These are phyloP conservation scores for Aspergillus arachidicola DNA, from an alignment of 2,329 filamentous ascomycete species.

Conservation along the genomic window DNA sequence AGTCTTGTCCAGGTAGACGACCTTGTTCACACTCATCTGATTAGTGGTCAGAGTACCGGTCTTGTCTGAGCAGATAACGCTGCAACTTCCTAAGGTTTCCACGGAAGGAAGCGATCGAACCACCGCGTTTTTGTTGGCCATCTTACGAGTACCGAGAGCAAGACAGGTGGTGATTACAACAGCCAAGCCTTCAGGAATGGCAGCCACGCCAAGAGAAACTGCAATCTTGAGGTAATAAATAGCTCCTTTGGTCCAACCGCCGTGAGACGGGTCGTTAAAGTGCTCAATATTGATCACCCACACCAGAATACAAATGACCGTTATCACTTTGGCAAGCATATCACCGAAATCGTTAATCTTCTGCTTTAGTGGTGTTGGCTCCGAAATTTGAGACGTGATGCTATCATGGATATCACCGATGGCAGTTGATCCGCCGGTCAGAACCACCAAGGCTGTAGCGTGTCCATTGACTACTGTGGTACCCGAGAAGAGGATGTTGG, in stretches of 20 bases:
- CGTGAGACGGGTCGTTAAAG: slow-evolving; percentile 92
- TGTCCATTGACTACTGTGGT: slow-evolving; percentile 95
- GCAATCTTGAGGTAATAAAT: slow-evolving; percentile 99
- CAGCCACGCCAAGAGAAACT: slow-evolving; percentile 94
- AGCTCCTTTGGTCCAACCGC: slow-evolving; percentile 91
- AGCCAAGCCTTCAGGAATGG: slow-evolving; percentile 94
- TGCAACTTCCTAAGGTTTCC: slow-evolving; percentile 97
- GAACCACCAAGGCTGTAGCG: slow-evolving; percentile 84
- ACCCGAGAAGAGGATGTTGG: slow-evolving; percentile 97
- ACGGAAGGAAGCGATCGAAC: slow-evolving; percentile 95
- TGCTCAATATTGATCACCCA: slow-evolving; percentile 99
- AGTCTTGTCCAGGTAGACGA: slow-evolving; percentile 77
- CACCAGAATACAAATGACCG: slow-evolving; percentile 91
- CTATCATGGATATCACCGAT: slow-evolving; percentile 99
- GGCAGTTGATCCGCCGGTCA: slow-evolving; percentile 87
- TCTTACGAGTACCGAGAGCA: slow-evolving; percentile 93
- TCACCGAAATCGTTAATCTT: slow-evolving; percentile 99
- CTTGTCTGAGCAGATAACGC: slow-evolving; percentile 99
- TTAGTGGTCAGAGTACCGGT: slow-evolving; percentile 98
- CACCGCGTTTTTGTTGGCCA: slow-evolving; percentile 98
- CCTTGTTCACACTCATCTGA: slow-evolving; percentile 97
- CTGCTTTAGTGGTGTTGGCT: slow-evolving; percentile 95
- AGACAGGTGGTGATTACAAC: slow-evolving; percentile 99
- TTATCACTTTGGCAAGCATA: slow-evolving; percentile 94
- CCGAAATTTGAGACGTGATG: slow-evolving; percentile 96